phyloP scores from a whole-genome alignment of 495 filamentous ascomycete genomes.

The Venustampulla echinocandica region DNA sequence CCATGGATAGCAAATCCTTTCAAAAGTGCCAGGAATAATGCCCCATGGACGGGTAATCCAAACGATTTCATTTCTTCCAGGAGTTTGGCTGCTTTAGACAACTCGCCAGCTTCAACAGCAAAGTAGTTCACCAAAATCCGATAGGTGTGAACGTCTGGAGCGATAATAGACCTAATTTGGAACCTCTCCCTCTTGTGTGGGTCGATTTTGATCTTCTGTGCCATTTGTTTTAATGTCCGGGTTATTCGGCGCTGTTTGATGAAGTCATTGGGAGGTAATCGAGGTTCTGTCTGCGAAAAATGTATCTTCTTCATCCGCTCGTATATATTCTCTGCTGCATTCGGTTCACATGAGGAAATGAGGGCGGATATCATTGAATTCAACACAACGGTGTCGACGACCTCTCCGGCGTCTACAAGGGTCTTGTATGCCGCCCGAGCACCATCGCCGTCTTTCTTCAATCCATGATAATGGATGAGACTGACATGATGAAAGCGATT shows the following conservation, averaged over 20 bases:
- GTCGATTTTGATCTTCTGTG: constrained; percentile 32
- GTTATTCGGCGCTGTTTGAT: constrained; percentile 42
- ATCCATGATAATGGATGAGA: constrained; percentile 74
- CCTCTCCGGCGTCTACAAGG: constrained; percentile 70
- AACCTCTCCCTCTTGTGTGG: constrained; percentile 35
- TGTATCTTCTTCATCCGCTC: constrained; percentile 63
- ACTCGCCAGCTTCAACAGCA: constrained; percentile 43
- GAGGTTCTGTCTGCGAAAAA: constrained; percentile 27
- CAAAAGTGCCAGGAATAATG: constrained; percentile 59
- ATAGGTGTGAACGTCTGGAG: constrained; percentile 58
- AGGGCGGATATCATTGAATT: constrained; percentile 72
- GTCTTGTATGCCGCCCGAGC: constrained; percentile 64
- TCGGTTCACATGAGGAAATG: constrained; percentile 59
- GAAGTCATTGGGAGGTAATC: constrained; percentile 33
- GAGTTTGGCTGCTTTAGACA: constrained; percentile 45
- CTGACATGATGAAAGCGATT: constrained; percentile 70
- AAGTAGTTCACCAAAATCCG: constrained; percentile 52
- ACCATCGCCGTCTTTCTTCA: constrained; percentile 56
- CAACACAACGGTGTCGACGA: constrained; percentile 79
- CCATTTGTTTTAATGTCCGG: constrained; percentile 45
- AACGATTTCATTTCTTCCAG: constrained; percentile 58
- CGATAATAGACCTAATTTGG: constrained; percentile 44
- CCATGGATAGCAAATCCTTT: constrained; percentile 69
- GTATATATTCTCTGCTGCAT: constrained; percentile 70
- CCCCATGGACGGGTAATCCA: constrained; percentile 47